Evolutionary conservation across 2,329 filamentous ascomycete species (phyloP), one percentile per base, ranked within the genome.

Genomic region (Xenosphaeropsis pyriputrescens): DNA sequence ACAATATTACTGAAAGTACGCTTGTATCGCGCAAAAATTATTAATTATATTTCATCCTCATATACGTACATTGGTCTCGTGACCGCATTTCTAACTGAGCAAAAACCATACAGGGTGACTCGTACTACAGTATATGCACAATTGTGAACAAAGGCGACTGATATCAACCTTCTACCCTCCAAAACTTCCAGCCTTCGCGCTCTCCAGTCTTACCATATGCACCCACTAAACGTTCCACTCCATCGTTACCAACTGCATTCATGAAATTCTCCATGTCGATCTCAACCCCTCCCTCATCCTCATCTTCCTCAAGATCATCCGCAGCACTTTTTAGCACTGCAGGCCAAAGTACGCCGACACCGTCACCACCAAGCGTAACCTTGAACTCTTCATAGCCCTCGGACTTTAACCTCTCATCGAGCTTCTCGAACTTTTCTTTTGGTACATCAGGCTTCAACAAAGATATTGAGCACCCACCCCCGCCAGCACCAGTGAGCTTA

Each of bases 381-480:
- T 88, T 75, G 51, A 93, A 96, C 49, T 79, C 81, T 49, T 75
- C 70, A 55, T 91, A 98, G 2, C 83, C 83, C 50, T 86, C 82
- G 0, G 65, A 59, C 3, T 71, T 63, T 2, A 89, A 70, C 43
- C 75, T 72, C 30, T 64, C 54, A 47, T 89, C 75, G 13, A 96
- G 62, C 8, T 67, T 61, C 17, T 64, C 58, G 18, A 93, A 59
- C 49, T 71, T 71, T 43, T 72, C 63, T 13, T 55, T 50, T 6
- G 72, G 54, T 1, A 71, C 64, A 19, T 72, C 73, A 0, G 84
- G 82, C 45, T 79, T 81, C 35, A 98, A 66, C 4, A 98, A 65
- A 0, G 89, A 93, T 48, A 98, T 96, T 3, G 88, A 89, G 58
- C 93, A 96, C 2, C 91, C 91, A 40, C 91, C 93, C 11, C 91